Evolutionary conservation across 768 basidiomycete genomes (phyloP), one percentile per base, ranked within the genome.

Genomic region (Hebeloma cylindrosporum): DNA sequence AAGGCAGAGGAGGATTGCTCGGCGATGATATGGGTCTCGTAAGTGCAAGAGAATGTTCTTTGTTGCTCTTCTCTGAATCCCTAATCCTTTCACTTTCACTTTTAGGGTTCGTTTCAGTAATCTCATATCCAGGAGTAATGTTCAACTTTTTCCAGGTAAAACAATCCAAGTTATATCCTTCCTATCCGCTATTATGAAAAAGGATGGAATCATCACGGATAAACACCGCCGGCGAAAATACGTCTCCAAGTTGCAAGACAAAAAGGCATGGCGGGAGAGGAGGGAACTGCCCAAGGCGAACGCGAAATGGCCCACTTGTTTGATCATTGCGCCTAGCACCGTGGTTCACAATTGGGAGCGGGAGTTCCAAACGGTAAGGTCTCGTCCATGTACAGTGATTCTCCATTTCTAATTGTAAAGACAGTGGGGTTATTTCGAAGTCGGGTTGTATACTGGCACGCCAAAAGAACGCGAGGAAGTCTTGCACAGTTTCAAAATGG

Each of bases 11-110:
- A 0, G 94, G 86, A 0, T 61, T 97, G 8, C 74, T 98, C 3
- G 95, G 95, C 4, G 95, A 98, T 60, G 95, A 98, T 58, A 98
- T 98, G 95, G 95, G 92, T 52, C 70, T 85, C 50, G 82, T 83
- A 56, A 55, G 67, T 59, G n/a, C n/a, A n/a, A n/a, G n/a, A n/a
- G n/a, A n/a, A n/a, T n/a, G n/a, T n/a, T n/a, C 14, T 21, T 29
- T 30, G 4, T 7, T 29, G 11, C 13, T 34, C 45, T 20, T 22
- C 39, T 43, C 17, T 43, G 8, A 27, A 22, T 1, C 27, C 21
- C 7, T 36, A 29, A 33, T 25, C 6, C 5, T 13, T 5, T 10
- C 35, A 16, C 5, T 32, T 38, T 26, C 11, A 35, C 32, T 3
- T 18, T 37, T 20, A 49, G 51, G 50, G 51, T 52, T n/a, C 33